Evolutionary conservation across 1,284 basidiomycete species (phyloP).

Genomic region (Neolentinus lepideus): DNA sequence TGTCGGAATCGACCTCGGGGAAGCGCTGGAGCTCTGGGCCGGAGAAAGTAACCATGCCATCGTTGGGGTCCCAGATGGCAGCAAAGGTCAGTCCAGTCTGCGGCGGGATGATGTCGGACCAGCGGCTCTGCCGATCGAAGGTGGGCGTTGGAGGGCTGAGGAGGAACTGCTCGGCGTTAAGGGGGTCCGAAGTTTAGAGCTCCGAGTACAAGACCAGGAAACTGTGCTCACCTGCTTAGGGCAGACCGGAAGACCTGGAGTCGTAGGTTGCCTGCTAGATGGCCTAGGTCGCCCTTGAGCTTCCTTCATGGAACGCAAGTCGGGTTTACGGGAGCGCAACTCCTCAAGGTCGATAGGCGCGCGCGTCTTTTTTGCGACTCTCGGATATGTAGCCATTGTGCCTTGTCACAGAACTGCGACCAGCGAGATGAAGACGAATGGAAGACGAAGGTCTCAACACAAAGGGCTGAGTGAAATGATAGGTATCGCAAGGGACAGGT

Average conservation of each 20-base stretch:
- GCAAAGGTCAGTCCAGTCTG: constrained; percentile 49
- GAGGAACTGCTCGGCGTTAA: neutral
- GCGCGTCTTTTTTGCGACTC: neutral
- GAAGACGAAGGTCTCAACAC: neutral
- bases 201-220: neutral
- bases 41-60: constrained; percentile 50
- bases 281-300: too few relatives aligned
- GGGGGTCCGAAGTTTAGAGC: neutral
- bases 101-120: constrained; percentile 50
- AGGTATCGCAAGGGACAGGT: neutral
- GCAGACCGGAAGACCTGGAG: neutral
- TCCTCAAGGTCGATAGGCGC: neutral
- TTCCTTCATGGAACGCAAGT: too few relatives aligned
- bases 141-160: constrained; percentile 6
- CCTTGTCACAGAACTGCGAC: neutral
- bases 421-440: too few relatives aligned
- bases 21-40: constrained; percentile 36
- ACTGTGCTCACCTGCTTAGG: neutral
- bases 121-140: constrained; percentile 25
- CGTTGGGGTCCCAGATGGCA: constrained; percentile 48
- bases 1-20: constrained; percentile 10
- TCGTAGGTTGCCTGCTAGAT: too few relatives aligned
- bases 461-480: neutral
- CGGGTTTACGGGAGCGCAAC: too few relatives aligned
- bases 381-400: neutral